Base-by-base conservation (phyloP, 805 yeast genomes). In the Pichia nanzhaoensis region DNA sequence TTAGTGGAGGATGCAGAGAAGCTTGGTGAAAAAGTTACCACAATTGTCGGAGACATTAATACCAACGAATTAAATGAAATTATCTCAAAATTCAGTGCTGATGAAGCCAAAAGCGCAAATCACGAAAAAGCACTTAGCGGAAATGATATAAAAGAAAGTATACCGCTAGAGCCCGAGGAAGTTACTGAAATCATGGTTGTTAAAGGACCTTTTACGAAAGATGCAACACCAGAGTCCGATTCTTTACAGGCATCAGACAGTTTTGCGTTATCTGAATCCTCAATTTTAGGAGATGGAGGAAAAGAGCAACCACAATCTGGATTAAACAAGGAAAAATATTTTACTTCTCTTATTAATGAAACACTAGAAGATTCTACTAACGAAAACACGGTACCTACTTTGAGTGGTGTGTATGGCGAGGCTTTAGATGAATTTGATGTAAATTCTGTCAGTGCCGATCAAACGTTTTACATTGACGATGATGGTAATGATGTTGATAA, bases 331-430 rank as follows among this genome's bases (percentile, higher is more conserved):
- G 34, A 37, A 27, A 27, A 33, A 2, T 45, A 45, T n/a, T 40
- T 45, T 14, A 31, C 17, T 5, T 34, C 44, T 6, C 32, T 45
- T 16, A 13, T 36, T 2, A 33, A 45, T 20, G 44, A 45, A 24
- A 40, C 44, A 2, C 19, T 36, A n/a, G 3, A 28, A 14, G 39
- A 41, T 10, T 2, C 8, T 5, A 8, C 7, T 10, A 9, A 31
- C 13, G 5, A 14, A 6, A 16, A 21, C 5, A 3, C 6, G 1
- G 28, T 22, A 4, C 46, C 46, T 8, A 12, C 20, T 18, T 4
- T 33, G 1, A 37, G 45, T 24, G 45, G 42, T 13, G 45, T 46
- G 1, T 41, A 46, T 34, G 45, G 42, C 12, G 45, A 46, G 20
- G 22, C 42, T 12, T 27, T 34, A 13, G 20, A 21, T 16, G 39